Base-by-base conservation (phyloP, 331 rosid genomes). In the Stylosanthes scabra region DNA sequence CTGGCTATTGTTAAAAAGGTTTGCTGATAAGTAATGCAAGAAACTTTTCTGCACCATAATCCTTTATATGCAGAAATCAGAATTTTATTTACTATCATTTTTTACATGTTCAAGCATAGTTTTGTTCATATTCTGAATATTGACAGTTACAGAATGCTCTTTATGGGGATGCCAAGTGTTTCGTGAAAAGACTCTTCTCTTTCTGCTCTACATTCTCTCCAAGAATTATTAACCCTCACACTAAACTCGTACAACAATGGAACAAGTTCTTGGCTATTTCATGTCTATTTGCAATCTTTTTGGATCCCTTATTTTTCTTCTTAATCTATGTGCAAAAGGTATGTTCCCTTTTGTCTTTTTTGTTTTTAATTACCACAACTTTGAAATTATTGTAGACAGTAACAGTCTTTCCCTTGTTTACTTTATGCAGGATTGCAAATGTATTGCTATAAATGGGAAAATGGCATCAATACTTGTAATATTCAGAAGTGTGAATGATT, bases 111-210 rank as follows among this genome's bases (percentile, higher is more conserved):
- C n/a, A n/a, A n/a, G n/a, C n/a, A n/a, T 20, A 8, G 25, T 28
- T 52, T 42, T 11, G 3, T 67, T 42, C 40, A 7, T 80, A 34
- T 40, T 71, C 41, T 59, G 61, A 74, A 62, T 83, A 61, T 71
- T 20, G 70, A 64, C 86, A 93, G 97, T 86, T 90, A 74, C 97
- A 85, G 47, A 86, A 73, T 66, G 86, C 82, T 77, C 72, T 85
- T 59, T 91, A 89, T 72, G 98, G 96, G 8, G 97, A 88, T 70
- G 96, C 91, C 49, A 91, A 88, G 77, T 92, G 97, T 41, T 88
- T 88, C 56, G 92, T 80, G 0, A 78, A 83, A 80, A 89, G 81
- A 66, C 56, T 81, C 75, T 14, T 50, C 60, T 78, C 94, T 51
- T 88, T 76, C 70, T 78, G 80, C 80, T 52, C 74, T 66, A 29